Conservation (phyloP, 441 rosid genomes). For the Gossypium schwendimanii region DNA sequence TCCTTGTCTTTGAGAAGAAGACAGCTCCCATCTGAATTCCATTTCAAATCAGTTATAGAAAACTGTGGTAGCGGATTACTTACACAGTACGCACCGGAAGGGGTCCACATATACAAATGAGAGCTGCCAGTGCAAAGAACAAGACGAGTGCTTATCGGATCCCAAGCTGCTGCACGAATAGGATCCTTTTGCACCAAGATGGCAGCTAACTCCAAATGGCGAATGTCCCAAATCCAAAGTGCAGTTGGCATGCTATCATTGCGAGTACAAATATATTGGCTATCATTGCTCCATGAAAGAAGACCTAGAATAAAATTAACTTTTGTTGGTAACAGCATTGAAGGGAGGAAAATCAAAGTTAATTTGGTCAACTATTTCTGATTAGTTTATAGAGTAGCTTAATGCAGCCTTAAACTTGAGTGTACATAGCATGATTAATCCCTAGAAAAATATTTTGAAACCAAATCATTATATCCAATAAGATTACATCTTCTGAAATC, state of each 20-base stretch:
- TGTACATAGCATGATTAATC: background rate
- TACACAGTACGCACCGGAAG: constrained; percentile 85
- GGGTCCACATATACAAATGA: constrained; percentile 91
- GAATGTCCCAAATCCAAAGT: constrained; percentile 93
- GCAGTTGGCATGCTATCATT: constrained; percentile 88
- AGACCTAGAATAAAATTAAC: constrained; percentile 46
- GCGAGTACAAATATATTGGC: constrained; percentile 77
- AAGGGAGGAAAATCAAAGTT: constrained; percentile 10
- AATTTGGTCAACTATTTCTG: background rate
- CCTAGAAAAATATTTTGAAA: constrained; percentile 2
- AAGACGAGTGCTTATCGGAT: constrained; percentile 76
- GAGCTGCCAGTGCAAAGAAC: constrained; percentile 85
- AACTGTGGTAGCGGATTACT: constrained; percentile 72
- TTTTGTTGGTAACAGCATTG: background rate
- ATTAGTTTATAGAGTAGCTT: background rate
- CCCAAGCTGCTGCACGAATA: constrained; percentile 81
- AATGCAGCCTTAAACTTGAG: background rate
- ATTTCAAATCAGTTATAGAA: constrained; percentile 65
- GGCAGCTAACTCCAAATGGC: constrained; percentile 73
- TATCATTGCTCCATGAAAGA: constrained; percentile 89
- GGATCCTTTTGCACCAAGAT: constrained; percentile 90
- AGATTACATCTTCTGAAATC: background rate
- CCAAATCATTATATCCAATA: background rate
- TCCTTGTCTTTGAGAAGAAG: constrained; percentile 91
- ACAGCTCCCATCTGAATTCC: constrained; percentile 89